Percentiles rank a stretch among this genome's conserved stretches.
Conservation (phyloP, 352 stramenopile species). For the Phytophthora hybrid region DNA sequence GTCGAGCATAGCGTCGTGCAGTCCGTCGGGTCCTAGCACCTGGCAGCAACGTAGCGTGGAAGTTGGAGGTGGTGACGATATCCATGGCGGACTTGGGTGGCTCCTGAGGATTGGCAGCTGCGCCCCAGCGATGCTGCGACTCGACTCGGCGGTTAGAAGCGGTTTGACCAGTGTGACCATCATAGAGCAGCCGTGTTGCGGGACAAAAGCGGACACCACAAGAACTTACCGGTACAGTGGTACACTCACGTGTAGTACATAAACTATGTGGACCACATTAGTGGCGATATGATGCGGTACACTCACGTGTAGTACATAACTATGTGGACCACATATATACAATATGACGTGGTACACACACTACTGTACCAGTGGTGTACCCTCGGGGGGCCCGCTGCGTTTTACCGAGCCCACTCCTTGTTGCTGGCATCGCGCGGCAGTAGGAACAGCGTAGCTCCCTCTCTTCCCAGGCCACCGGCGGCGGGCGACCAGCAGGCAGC, state of each 20-base stretch:
- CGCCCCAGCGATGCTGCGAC: not conserved
- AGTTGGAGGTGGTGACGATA: conserved; percentile 91
- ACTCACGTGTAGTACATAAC: not conserved
- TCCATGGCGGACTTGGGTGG: conserved; percentile 54
- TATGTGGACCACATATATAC: not conserved
- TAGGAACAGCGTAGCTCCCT: conserved; percentile 26
- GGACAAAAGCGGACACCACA: conserved; percentile 5
- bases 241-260: not conserved
- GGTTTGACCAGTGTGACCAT: conserved; percentile 1
- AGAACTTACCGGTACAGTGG: conserved; percentile 4
- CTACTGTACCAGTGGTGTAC: conserved; percentile 11
- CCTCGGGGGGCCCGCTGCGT: conserved; percentile 19
- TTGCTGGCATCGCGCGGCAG: conserved; percentile 34
- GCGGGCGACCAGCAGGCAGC: not conserved
- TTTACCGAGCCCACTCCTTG: conserved; percentile 33
- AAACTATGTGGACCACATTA: not conserved
- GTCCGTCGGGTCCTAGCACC: conserved; percentile 39
- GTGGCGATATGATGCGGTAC: not conserved
- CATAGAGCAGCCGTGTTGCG: not conserved
- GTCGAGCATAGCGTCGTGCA: conserved; percentile 24
- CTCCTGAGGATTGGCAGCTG: not conserved
- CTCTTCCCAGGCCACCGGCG: not conserved
- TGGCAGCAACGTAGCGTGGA: conserved; percentile 87
- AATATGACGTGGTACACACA: conserved; percentile 17
- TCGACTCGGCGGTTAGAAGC: not conserved